These are phyloP conservation scores for Bisporella sp. DNA, from an alignment of 2,329 filamentous ascomycete species.

Conservation along the genomic window DNA sequence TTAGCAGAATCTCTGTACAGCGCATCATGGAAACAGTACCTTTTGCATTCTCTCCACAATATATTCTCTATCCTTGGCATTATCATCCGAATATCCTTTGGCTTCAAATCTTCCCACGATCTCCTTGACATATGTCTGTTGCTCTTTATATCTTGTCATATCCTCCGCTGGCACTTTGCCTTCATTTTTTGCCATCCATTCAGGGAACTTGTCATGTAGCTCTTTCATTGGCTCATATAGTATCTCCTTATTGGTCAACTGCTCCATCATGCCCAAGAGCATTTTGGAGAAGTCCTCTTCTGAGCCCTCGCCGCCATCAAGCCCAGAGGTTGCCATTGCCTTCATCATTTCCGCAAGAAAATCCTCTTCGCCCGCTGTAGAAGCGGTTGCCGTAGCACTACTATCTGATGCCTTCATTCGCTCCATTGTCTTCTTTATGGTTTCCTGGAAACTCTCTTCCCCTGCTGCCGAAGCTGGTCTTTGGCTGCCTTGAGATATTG, in stretches of 20 bases:
- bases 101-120: conserved; percentile 88
- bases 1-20: conserved; percentile 13
- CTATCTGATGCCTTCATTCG: conserved; percentile 88
- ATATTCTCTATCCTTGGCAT: conserved; percentile 75
- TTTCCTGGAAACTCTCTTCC: conserved; percentile 79
- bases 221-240: conserved; percentile 99
- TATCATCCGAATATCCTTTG: conserved; percentile 72
- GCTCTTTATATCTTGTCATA: conserved; percentile 71
- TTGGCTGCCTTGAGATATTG: conserved; percentile 8
- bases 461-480: conserved; percentile 5
- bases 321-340: conserved; percentile 64
- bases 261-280: conserved; percentile 97
- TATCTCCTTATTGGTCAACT: conserved; percentile 96
- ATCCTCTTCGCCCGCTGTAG: conserved; percentile 64
- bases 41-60: conserved; percentile 98
- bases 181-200: conserved; percentile 76
- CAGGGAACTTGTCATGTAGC: conserved; percentile 83
- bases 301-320: conserved; percentile 44
- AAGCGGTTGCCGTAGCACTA: conserved; percentile 71
- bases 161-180: conserved; percentile 62
- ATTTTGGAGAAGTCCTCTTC: conserved; percentile 93
- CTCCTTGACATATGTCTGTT: conserved; percentile 71
- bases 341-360: conserved; percentile 89
- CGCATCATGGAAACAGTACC: conserved; percentile 44
- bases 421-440: conserved; percentile 89